A percentile compares a stretch with the other conserved stretches of the same genome.
These are phyloP conservation scores for Naegleria lovaniensis DNA, from an alignment of 208 protist species.

Conservation along the genomic window DNA sequence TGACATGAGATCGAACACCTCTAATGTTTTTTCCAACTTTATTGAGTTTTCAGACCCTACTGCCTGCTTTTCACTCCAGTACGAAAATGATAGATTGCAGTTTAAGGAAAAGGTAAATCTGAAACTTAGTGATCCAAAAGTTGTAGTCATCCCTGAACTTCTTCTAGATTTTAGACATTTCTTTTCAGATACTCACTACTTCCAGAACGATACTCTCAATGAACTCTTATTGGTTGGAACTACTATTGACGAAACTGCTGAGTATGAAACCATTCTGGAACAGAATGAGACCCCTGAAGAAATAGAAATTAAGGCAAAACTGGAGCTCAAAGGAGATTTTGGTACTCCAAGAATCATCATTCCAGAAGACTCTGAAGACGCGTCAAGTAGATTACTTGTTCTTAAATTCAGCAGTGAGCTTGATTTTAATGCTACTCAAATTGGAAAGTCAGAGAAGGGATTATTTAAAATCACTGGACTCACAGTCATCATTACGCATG, in stretches of 20 bases:
- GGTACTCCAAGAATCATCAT: neutral
- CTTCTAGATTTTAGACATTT: conserved; percentile 13
- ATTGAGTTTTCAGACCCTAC: neutral
- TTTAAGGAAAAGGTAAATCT: neutral
- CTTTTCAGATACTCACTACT: conserved; percentile 1
- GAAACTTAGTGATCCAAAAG: neutral
- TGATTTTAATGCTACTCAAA: neutral
- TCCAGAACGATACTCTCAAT: neutral
- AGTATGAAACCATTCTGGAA: neutral
- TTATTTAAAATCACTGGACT: neutral
- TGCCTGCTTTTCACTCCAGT: neutral
- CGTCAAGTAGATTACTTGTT: neutral
- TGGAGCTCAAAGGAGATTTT: neutral
- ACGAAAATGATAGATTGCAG: neutral
- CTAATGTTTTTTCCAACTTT: neutral
- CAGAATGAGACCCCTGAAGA: neutral
- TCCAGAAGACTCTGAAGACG: neutral
- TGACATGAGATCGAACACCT: neutral
- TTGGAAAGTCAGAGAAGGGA: neutral
- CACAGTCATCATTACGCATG: neutral
- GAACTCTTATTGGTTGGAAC: neutral
- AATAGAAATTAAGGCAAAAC: neutral
- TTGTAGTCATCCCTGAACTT: neutral
- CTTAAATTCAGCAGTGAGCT: neutral
- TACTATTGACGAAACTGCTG: neutral